Evolutionary conservation across 2,329 filamentous ascomycete genomes (phyloP), one percentile per base, ranked within the genome.

Genomic region (Cercospora canescens): DNA sequence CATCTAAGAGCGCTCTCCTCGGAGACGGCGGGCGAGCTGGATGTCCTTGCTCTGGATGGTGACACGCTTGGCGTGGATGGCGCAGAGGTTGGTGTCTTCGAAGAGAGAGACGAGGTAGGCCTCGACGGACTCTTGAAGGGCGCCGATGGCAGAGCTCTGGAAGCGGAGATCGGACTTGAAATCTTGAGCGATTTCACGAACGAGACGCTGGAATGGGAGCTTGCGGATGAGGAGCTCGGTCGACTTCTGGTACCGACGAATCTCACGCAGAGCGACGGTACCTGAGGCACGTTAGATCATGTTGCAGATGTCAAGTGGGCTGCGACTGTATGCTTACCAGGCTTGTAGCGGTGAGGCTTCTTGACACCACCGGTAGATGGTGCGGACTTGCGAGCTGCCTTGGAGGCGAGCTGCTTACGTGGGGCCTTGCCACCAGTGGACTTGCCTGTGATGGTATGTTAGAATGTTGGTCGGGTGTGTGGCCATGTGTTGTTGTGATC

Each of bases 361-460:
- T 84, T 84, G 80, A 84, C 82, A 83, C 82, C 82, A 78, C 94
- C 95, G 81, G 95, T 98, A 71, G 93, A 97, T 76, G 95, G 95
- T 69, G 95, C 94, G 77, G 91, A 93, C 90, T 99, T 99, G 86
- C 95, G 94, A 79, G 95, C 94, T 75, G 94, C 95, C 92, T 97
- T 97, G 87, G 94, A 97, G 77, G 94, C 94, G 79, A 98, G 93
- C 89, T 97, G 94, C 92, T 99, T 99, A 84, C 87, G 86, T 75
- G 87, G 87, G 78, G 87, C 87, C 83, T 90, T 90, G 85, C 87
- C 87, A 88, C 87, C 87, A 81, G 87, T 89, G 80, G 86, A 88
- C 85, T 97, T 91, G 82, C 88, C 87, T 88, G 77, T 81, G 67
- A 65, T 67, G 67, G 66, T 67, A 63, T 74, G 77, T 81, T 75